Evolutionary conservation across 805 yeast genomes (phyloP).

Genomic region (Candida adriatica): DNA sequence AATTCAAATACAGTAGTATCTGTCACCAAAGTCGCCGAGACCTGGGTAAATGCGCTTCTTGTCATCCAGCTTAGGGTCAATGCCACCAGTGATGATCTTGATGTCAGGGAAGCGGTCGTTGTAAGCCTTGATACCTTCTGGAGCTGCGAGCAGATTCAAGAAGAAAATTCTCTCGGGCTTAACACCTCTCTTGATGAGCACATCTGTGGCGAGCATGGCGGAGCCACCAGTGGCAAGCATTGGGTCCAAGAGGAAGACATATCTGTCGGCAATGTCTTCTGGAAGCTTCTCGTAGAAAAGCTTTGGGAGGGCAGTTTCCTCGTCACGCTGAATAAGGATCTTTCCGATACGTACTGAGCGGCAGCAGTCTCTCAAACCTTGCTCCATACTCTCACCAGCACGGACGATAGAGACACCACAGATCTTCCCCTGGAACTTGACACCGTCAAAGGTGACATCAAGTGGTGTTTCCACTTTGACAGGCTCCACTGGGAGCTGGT

Average conservation of each 20-base stretch:
- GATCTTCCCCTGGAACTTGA: slow-evolving; percentile 80
- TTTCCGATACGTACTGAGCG: slow-evolving; percentile 95
- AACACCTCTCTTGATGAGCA: slow-evolving; percentile 80
- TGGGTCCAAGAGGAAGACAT: slow-evolving; percentile 89
- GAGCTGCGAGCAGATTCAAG: slow-evolving; percentile 86
- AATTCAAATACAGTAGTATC: slow-evolving; percentile 80
- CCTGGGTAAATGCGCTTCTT: slow-evolving; percentile 88
- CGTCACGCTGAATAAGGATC: slow-evolving; percentile 95
- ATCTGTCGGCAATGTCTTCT: slow-evolving; percentile 81
- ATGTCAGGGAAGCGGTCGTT: slow-evolving; percentile 74
- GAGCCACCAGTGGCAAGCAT: slow-evolving; percentile 99
- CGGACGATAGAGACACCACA: slow-evolving; percentile 98
- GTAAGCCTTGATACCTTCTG: slow-evolving; percentile 85
- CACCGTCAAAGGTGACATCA: slow-evolving; percentile 65
- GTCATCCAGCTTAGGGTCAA: slow-evolving; percentile 83
- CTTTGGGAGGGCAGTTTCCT: slow-evolving; percentile 92
- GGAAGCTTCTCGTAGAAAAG: slow-evolving; percentile 92
- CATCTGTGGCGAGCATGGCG: slow-evolving; percentile 95
- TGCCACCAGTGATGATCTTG: slow-evolving; percentile 87
- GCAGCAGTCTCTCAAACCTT: slow-evolving; percentile 95
- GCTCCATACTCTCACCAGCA: slow-evolving; percentile 99
- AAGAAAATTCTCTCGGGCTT: slow-evolving; percentile 82
- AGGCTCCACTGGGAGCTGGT: slow-evolving; percentile 83
- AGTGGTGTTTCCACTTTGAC: slow-evolving; percentile 69
- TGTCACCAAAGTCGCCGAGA: slow-evolving; percentile 95